Conservation (phyloP, 2,329 filamentous ascomycete genomes). For the Apiospora rasikravindrae region DNA sequence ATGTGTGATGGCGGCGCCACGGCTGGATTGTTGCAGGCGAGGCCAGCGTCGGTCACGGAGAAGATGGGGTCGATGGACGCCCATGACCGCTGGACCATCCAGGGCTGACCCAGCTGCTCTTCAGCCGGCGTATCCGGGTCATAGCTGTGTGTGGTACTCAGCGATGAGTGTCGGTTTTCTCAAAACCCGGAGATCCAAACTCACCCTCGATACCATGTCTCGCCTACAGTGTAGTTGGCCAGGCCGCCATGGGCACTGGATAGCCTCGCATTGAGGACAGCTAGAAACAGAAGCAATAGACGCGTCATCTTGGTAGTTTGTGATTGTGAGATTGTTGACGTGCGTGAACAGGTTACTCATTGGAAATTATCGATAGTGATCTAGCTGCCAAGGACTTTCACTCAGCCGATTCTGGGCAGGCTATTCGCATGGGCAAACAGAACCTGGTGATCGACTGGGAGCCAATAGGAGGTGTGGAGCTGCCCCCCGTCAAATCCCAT, state of each 20-base stretch:
- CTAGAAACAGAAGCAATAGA: conserved; percentile 21
- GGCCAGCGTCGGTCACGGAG: conserved; percentile 36
- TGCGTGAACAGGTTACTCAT: too few species aligned
- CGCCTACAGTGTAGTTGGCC: conserved; percentile 47
- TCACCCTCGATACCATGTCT: conserved; percentile 48
- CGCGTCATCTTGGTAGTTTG: neutral
- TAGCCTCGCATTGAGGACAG: conserved; percentile 25
- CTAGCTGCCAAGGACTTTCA: neutral
- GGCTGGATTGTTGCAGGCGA: conserved; percentile 46
- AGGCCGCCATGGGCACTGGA: conserved; percentile 43
- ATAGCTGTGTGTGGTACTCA: conserved; percentile 34
- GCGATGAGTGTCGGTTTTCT: neutral
- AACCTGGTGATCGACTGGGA: neutral
- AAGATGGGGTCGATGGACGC: conserved; percentile 46
- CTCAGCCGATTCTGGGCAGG: neutral
- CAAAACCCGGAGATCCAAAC: conserved; percentile 12
- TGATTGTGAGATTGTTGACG: too few species aligned
- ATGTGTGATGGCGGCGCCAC: conserved; percentile 39
- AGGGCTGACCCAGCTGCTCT: conserved; percentile 42
- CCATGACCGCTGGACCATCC: conserved; percentile 47
- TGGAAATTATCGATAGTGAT: neutral
- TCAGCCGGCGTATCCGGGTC: conserved; percentile 38
- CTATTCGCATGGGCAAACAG: neutral
- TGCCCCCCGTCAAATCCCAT: neutral
- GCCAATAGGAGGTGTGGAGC: neutral